These are phyloP conservation scores for Vigna trinervia DNA, from an alignment of 306 rosid genomes.

Conservation along the genomic window DNA sequence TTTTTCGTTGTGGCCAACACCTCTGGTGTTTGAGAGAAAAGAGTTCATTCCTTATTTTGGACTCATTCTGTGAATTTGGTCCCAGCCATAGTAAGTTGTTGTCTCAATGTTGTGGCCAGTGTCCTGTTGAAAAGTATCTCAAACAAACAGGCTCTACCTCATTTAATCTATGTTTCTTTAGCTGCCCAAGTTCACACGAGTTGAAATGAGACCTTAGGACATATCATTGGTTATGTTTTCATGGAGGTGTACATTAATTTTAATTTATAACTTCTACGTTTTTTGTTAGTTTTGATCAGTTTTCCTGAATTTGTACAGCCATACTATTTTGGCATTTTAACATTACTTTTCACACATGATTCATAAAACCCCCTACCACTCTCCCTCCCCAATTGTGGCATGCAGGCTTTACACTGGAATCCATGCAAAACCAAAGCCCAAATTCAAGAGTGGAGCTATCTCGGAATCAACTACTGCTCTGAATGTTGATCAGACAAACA, in stretches of 20 bases:
- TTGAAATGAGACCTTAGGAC: background rate
- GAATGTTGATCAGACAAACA: conserved; percentile 80
- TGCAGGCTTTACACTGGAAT: conserved; percentile 92
- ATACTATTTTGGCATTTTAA: background rate
- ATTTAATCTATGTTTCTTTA: conserved; percentile 14
- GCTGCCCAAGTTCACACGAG: background rate
- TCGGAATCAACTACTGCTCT: conserved; percentile 92
- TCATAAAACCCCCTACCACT: background rate
- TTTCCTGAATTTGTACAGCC: conserved; percentile 8
- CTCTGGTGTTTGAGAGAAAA: background rate
- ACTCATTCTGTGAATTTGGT: background rate
- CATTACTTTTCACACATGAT: background rate
- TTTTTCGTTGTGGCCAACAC: background rate
- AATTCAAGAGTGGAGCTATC: conserved; percentile 87
- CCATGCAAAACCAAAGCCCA: conserved; percentile 95
- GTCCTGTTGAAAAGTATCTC: background rate
- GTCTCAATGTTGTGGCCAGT: background rate
- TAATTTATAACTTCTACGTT: background rate
- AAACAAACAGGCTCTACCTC: background rate
- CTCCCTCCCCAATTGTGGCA: background rate
- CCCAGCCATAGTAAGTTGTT: background rate
- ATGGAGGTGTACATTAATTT: background rate
- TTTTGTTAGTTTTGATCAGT: background rate
- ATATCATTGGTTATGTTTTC: conserved; percentile 4
- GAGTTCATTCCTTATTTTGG: background rate